phyloP scores from a whole-genome alignment of 345 rosid genomes.

The Pugionium cornutum region DNA sequence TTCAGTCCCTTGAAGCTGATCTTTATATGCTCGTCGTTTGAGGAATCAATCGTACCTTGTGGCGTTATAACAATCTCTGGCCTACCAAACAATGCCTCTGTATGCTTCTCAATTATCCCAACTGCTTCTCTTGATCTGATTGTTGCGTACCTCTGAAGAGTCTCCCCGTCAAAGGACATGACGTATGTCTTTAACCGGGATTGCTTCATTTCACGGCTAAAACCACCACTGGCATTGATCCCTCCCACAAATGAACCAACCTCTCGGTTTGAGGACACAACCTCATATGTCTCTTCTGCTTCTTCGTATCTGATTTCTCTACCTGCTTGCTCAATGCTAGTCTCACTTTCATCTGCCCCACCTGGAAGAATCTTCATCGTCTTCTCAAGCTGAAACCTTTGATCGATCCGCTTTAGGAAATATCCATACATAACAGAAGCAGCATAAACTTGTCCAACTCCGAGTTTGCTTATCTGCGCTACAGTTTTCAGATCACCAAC shows the following conservation, averaged over 20 bases:
- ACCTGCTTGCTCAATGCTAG: constrained; percentile 40
- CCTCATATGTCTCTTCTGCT: constrained; percentile 45
- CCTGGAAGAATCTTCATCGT: constrained; percentile 83
- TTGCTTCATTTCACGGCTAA: constrained; percentile 43
- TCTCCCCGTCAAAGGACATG: constrained; percentile 92
- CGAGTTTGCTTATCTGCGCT: constrained; percentile 82
- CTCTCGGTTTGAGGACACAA: constrained; percentile 62
- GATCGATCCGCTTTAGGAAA: constrained; percentile 92
- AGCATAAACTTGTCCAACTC: constrained; percentile 94
- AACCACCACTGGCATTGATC: constrained; percentile 50
- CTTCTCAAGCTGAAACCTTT: constrained; percentile 97
- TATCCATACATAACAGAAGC: constrained; percentile 97
- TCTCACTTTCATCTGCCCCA: constrained; percentile 44
- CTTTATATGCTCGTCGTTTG: constrained; percentile 63
- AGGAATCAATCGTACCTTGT: constrained; percentile 71
- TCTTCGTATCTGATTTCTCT: constrained; percentile 12
- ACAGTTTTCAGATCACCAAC: constrained; percentile 54
- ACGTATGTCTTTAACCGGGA: constrained; percentile 75
- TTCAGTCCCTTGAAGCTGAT: constrained; percentile 82
- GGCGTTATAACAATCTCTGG: constrained; percentile 81
- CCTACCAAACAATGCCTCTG: constrained; percentile 94
- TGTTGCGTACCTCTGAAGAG: constrained; percentile 82
- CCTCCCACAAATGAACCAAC: constrained; percentile 48
- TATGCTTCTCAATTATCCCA: constrained; percentile 90
- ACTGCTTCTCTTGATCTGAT: constrained; percentile 91